phyloP scores from a whole-genome alignment of 306 rosid genomes.

The Macrotyloma uniflorum region DNA sequence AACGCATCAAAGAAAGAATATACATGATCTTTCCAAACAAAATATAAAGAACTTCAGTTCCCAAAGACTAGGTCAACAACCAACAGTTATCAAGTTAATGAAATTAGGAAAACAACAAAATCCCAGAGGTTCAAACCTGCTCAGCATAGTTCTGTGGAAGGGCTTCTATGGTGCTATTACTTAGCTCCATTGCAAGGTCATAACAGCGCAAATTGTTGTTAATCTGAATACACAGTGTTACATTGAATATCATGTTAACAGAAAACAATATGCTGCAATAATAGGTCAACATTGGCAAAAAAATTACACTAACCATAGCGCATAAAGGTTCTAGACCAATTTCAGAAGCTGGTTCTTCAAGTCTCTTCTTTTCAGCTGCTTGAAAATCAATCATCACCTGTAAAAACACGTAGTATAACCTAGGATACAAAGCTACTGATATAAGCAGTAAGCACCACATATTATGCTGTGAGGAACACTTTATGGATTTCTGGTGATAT shows the following conservation, averaged over 20 bases:
- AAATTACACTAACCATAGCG: conserved; percentile 77
- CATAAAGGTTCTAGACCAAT: conserved; percentile 91
- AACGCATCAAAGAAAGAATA: conserved; percentile 1
- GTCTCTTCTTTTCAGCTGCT: conserved; percentile 89
- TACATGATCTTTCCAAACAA: neutral
- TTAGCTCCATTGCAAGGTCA: conserved; percentile 96
- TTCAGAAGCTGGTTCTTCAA: conserved; percentile 95
- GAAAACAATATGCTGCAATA: conserved; percentile 25
- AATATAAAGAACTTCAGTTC: conserved; percentile 7
- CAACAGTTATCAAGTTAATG: conserved; percentile 27
- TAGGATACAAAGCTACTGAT: conserved; percentile 19
- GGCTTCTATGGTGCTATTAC: conserved; percentile 88
- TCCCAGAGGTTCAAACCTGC: conserved; percentile 66
- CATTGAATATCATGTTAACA: conserved; percentile 24
- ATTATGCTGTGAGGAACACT: neutral
- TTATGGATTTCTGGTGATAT: conserved; percentile 13
- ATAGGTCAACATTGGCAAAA: conserved; percentile 1
- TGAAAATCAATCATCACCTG: conserved; percentile 99
- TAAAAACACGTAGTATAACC: conserved; percentile 23
- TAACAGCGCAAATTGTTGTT: conserved; percentile 98
- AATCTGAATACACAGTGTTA: conserved; percentile 57
- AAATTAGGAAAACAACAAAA: conserved; percentile 36
- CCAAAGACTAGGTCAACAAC: conserved; percentile 11
- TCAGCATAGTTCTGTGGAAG: conserved; percentile 91
- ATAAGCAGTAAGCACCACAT: conserved; percentile 22